Base-by-base conservation (phyloP, 306 rosid genomes). In the Dalbergia cochinchinensis region DNA sequence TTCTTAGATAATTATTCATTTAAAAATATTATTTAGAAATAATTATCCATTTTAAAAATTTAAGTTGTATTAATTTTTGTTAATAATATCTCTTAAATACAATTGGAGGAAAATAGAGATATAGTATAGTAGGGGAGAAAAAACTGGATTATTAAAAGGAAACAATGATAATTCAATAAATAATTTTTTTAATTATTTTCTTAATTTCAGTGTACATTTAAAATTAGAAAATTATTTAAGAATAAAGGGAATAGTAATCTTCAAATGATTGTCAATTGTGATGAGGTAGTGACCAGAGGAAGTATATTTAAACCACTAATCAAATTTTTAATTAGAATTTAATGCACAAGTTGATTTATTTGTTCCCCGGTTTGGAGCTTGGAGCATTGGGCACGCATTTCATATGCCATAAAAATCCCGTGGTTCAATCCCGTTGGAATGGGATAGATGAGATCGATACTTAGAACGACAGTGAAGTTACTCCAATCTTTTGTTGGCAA, bases 321-420 rank as follows among this genome's bases (percentile, higher is more conserved):
- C 8, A 77, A 76, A 69, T 14, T 76, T 65, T 34, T 70, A 70
- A 70, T 6, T 26, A 51, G 60, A 18, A 76, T 71, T 76, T 31
- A 82, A 63, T 82, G 69, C 37, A 66, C 79, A 64, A 42, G 37
- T 77, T 83, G 78, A 70, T 83, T 82, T 62, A 31, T 65, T 71
- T 77, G 79, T 34, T 33, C n/a, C n/a, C n/a, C n/a, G 4, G 39
- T 35, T 71, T 75, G 69, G 34, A 16, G 19, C 64, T 83, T 71
- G 82, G 48, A 47, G 75, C 79, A 64, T 34, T 77, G 37, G 62
- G 34, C 69, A 62, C 73, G 78, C 78, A 82, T 82, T 65, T 53
- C 45, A 55, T 76, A 60, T 71, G 7, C 75, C 65, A 33, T 57
- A 15, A 44, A 53, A 14, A 47, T 34, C 47, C 64, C 41, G 20